Evolutionary conservation across 192 early-diverging fungal genomes (phyloP), one percentile per base, ranked within the genome.

Genomic region (Haplosporangium gracile): DNA sequence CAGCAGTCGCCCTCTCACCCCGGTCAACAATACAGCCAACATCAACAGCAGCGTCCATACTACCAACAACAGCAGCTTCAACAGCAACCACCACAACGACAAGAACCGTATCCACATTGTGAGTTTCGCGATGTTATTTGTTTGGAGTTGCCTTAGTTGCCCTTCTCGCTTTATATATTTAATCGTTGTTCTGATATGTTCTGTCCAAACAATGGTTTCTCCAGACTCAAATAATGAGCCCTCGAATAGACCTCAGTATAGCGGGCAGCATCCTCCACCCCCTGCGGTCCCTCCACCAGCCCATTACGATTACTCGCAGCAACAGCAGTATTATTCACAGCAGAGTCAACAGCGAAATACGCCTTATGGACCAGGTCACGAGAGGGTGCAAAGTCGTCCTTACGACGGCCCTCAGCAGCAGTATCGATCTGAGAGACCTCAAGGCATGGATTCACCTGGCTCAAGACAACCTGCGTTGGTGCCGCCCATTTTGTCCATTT

Each of bases 401-500:
- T 65, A 65, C 60, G 60, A 65, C 60, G 60, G 60, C 8, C 26
- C 60, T 13, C 60, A 65, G 29, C 57, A 63, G 53, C 55, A 57
- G 24, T 65, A 65, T 65, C 13, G 60, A 10, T 32, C 60, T 32
- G 60, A 65, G 26, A 32, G 60, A 15, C 60, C 60, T 15, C 7
- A 39, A 40, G 69, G 39, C 69, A 22, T 70, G 38, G 69, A 70
- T 65, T 65, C 69, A 70, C 71, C 71, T 18, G 40, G 24, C 0
- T 45, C 71, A 26, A 40, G 71, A 43, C 24, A 22, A 2, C 71
- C 75, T 45, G 77, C 74, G 4, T 36, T 78, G 24, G 77, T 76
- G 6, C 78, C 82, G n/a, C 84, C 84, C 9, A 42, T 81, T 22
- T 2, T 86, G 49, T 86, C 84, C 20, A 39, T 81, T 39, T 86